Evolutionary conservation across 371 early-diverging fungal species (phyloP).

Genomic region (Saksenaea vasiformis): DNA sequence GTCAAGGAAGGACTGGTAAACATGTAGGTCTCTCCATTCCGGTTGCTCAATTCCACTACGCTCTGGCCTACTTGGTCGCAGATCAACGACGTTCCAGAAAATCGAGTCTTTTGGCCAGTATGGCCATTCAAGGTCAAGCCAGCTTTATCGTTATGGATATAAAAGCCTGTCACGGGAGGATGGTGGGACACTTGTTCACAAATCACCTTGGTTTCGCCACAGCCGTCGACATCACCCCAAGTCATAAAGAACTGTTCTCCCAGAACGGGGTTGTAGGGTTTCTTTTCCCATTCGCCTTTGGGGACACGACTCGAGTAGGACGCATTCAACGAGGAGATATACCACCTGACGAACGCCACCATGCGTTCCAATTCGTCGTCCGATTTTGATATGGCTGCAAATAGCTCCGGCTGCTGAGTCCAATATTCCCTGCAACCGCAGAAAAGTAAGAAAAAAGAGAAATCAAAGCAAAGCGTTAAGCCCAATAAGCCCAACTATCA

Average conservation of each 20-base stretch:
- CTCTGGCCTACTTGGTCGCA: conserved; percentile 49
- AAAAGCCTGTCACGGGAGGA: conserved; percentile 73
- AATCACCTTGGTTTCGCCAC: conserved; percentile 60
- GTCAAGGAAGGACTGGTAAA: conserved; percentile 45
- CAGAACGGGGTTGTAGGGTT: conserved; percentile 82
- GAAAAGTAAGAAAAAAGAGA: neutral
- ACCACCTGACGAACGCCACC: conserved; percentile 72
- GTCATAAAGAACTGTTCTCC: conserved; percentile 76
- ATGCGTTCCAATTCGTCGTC: conserved; percentile 68
- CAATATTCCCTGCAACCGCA: conserved; percentile 64
- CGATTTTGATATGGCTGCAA: conserved; percentile 65
- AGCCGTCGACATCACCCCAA: conserved; percentile 72
- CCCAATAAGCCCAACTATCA: neutral
- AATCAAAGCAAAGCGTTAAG: neutral
- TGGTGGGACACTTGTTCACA: conserved; percentile 81
- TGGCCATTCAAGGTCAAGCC: conserved; percentile 73
- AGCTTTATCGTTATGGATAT: conserved; percentile 63
- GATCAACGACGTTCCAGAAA: conserved; percentile 46
- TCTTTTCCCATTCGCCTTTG: conserved; percentile 71
- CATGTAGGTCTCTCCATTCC: conserved; percentile 38
- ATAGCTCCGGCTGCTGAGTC: conserved; percentile 73
- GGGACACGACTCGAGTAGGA: conserved; percentile 58
- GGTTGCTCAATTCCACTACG: conserved; percentile 27
- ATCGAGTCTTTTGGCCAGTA: conserved; percentile 57
- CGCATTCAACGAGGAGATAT: conserved; percentile 76